Base-by-base conservation (phyloP, 257 asterid genomes). In the Solanum microdontum region DNA sequence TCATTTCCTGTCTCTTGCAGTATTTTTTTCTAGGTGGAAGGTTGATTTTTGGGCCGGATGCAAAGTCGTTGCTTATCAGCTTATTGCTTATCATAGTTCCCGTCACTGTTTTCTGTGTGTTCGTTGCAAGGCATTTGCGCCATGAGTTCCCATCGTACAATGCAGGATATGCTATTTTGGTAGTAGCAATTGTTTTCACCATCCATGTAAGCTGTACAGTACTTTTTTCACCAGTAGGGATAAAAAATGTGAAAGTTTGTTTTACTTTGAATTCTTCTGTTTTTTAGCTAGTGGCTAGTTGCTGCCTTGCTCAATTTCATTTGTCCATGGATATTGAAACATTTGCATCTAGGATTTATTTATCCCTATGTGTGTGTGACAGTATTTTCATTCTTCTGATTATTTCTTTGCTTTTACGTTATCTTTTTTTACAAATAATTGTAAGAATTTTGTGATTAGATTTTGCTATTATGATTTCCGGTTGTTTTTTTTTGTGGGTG, bases 41-140 rank as follows among this genome's bases (percentile, higher is more conserved):
- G 91, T 91, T 97, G 95, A 94, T 97, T 66, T 95, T 97, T 93
- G 99, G 99, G 88, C 99, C 99, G 15, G 99, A 97, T 91, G 99
- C 99, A 34, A 94, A 92, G 92, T 95, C 99, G 15, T 90, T 97
- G 95, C 96, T 97, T 55, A 93, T 92, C 94, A 97, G 97, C 87
- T 89, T 97, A 91, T 88, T 93, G 91, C 93, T 95, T 88, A 92
- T 97, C 91, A 91, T 94, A 83, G 94, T 90, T 86, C 99, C 99
- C 34, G 97, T 96, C 68, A 79, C 92, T 86, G 84, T 93, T 92
- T 97, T 96, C 91, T 97, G 99, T 92, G 93, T 97, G 80, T 96
- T 95, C 80, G 98, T 96, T 39, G 99, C 98, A 86, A 92, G 98
- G 90, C 99, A 93, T 93, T 95, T 96, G 89, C 96, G 94, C 91